Evolutionary conservation across 257 asterid species (phyloP).

Genomic region (Capsicum pubescens): DNA sequence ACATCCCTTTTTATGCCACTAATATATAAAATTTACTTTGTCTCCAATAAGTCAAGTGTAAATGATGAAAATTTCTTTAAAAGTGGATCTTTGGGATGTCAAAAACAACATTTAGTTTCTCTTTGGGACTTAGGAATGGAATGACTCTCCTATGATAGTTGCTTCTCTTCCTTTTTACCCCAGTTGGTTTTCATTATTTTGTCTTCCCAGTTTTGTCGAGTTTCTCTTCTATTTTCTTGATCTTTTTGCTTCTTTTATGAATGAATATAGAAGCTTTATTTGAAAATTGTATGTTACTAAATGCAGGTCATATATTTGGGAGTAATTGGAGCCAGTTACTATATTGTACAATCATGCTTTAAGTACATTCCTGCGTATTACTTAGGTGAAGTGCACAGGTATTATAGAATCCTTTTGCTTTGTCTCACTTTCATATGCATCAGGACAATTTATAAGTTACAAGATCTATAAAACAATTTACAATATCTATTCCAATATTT

Average conservation of each 20-base stretch:
- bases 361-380: constrained; percentile 89
- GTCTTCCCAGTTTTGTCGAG: not conserved
- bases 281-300: too few species aligned
- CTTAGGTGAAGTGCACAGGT: constrained; percentile 87
- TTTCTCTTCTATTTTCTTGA: not conserved
- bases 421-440: constrained; percentile 19
- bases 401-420: constrained; percentile 15
- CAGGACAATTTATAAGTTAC: not conserved
- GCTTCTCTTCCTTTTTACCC: not conserved
- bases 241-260: not conserved
- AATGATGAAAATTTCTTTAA: not conserved
- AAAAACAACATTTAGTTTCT: constrained; percentile 4
- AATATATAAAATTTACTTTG: not conserved
- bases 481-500: too few species aligned
- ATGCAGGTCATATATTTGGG: too few species aligned
- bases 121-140: not conserved
- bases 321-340: constrained; percentile 74
- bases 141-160: not conserved
- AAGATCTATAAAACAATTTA: too few species aligned
- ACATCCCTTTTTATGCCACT: too few species aligned
- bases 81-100: constrained; percentile 16
- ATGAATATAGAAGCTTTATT: not conserved
- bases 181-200: not conserved
- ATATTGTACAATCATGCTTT: constrained; percentile 69
- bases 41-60: not conserved